These are phyloP conservation scores for Laburnicola sp. DNA, from an alignment of 2,329 filamentous ascomycete species.

Conservation along the genomic window DNA sequence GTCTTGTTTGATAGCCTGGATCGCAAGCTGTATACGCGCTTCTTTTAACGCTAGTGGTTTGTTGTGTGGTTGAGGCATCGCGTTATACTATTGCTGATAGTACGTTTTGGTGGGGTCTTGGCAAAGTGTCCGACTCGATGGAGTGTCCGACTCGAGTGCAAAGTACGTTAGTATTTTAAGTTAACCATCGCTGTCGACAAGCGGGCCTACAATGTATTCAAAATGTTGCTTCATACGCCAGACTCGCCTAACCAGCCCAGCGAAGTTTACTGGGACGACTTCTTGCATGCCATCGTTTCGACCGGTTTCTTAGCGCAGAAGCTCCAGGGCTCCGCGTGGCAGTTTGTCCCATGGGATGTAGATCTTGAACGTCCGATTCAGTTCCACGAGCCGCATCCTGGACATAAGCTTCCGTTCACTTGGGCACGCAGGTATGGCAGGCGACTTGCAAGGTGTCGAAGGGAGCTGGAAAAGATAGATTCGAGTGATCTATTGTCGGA, in stretches of 20 bases:
- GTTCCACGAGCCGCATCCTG: slow-evolving; percentile 64
- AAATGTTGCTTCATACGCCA: slow-evolving; percentile 41
- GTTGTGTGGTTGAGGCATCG: too few relatives aligned
- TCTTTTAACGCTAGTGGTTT: too few relatives aligned
- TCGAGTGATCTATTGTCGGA: too few relatives aligned
- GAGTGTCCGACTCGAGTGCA: too few relatives aligned
- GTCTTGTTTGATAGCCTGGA: too few relatives aligned
- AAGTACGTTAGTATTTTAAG: too few relatives aligned
- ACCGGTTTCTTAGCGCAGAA: slow-evolving; percentile 59
- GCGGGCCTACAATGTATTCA: slow-evolving; percentile 50
- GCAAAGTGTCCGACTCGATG: too few relatives aligned
- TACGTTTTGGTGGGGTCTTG: too few relatives aligned
- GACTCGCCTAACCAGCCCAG: slow-evolving; percentile 45
- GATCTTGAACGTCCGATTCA: slow-evolving; percentile 57
- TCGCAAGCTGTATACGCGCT: too few relatives aligned
- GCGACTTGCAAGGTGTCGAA: slow-evolving; percentile 41
- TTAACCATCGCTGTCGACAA: slow-evolving; percentile 19
- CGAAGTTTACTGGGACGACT: slow-evolving; percentile 58
- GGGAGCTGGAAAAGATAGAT: too few relatives aligned
- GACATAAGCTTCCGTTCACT: slow-evolving; percentile 55
- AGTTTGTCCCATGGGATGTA: slow-evolving; percentile 53
- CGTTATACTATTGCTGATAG: too few relatives aligned
- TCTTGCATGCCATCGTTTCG: slow-evolving; percentile 56
- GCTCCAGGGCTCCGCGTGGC: slow-evolving; percentile 61
- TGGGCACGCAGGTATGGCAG: slow-evolving; percentile 54